Evolutionary conservation across 2,329 filamentous ascomycete species (phyloP), one percentile per base, ranked within the genome.

Genomic region (Hypomyces rosellus): DNA sequence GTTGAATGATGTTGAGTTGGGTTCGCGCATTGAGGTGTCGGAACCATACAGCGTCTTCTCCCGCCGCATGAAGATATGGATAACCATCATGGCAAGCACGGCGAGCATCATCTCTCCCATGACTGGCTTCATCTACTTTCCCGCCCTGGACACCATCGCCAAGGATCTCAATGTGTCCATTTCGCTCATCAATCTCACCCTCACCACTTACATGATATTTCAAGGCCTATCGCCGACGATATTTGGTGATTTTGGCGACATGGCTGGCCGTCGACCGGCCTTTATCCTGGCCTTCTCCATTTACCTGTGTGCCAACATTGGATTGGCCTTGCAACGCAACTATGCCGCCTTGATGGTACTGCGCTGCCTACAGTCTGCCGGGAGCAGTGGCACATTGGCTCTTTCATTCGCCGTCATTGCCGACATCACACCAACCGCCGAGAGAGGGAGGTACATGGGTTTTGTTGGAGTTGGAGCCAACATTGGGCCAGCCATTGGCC

Each of bases 401-500:
- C 71, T 93, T 1, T 81, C 80, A 0, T 85, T 78, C 54, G 88
- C 82, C 2, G 81, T 89, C 2, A 78, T 91, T 13, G 83, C 85
- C 1, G 88, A 93, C 59, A 75, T 90, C 5, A 76, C 83, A 0
- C 81, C 84, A 0, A 82, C 78, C 42, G 75, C 79, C 0, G 85
- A 92, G 63, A 73, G 88, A 57, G 88, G 88, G 3, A 79, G 76
- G 50, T 91, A 87, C 61, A 84, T 91, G 70, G 86, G 81, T 46
- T 77, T 83, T 53, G 79, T 83, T n/a, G 77, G 75, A 33, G 74
- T 74, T 4, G 82, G 78, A 14, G 70, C 78, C 48, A 80, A 83
- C 3, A 60, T 86, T 30, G 77, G 75, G 0, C 75, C 77, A 3
- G 68, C 77, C 1, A 49, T 81, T 4, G 75, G 80, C 0, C 83